Percentiles rank a stretch among this genome's conserved stretches.
Conservation (phyloP, 495 filamentous ascomycete species). For the Aspergillus steynii region DNA sequence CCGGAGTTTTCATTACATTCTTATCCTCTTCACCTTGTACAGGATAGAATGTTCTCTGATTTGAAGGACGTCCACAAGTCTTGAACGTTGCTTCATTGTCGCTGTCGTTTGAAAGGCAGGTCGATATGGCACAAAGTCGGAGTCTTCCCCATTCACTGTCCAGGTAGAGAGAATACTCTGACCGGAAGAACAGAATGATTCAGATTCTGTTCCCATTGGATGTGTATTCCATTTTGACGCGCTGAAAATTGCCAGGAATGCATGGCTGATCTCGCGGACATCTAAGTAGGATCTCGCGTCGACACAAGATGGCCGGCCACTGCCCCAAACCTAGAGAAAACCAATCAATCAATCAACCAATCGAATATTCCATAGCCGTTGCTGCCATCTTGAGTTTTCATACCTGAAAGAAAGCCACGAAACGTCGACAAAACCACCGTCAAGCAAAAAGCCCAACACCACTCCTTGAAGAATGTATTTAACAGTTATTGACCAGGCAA, state of each 20-base stretch:
- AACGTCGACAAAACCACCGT: no score
- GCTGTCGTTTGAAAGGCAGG: not conserved
- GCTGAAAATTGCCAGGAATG: not conserved
- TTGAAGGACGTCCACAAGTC: not conserved
- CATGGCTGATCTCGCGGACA: not conserved
- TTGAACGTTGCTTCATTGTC: not conserved
- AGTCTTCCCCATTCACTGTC: not conserved
- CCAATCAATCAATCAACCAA: not conserved
- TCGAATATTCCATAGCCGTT: not conserved
- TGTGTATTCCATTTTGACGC: not conserved
- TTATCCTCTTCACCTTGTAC: no score
- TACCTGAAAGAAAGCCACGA: not conserved
- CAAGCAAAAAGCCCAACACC: no score
- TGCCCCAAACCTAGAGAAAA: not conserved
- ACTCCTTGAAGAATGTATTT: no score
- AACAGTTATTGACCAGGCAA: no score
- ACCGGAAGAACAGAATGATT: not conserved
- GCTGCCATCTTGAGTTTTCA: not conserved
- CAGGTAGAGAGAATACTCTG: not conserved
- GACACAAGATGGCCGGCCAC: not conserved
- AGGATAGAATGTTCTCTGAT: not conserved
- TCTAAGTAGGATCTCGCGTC: not conserved
- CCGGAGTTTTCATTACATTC: not conserved
- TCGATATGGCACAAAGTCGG: not conserved
- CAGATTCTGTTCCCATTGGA: not conserved